phyloP scores from a whole-genome alignment of 2,329 filamentous ascomycete species.

The Hypoxylon sp. region DNA sequence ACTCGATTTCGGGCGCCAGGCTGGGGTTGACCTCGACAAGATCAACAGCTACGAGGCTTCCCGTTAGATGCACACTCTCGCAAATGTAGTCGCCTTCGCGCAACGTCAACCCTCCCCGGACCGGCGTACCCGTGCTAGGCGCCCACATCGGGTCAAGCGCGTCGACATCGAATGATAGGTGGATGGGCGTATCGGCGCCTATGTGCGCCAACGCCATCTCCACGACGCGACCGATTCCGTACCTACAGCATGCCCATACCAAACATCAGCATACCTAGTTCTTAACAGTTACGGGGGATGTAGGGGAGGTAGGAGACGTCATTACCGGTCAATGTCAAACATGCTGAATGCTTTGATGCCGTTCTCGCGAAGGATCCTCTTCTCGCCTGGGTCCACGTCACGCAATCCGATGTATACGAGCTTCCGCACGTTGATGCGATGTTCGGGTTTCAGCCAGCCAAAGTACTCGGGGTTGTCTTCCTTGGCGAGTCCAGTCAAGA shows the following conservation, averaged over 20 bases:
- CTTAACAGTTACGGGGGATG: background rate
- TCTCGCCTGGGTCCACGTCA: slow-evolving; percentile 94
- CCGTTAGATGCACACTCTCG: slow-evolving; percentile 85
- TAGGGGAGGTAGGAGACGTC: slow-evolving; percentile 23
- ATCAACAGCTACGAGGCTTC: slow-evolving; percentile 83
- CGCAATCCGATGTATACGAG: slow-evolving; percentile 96
- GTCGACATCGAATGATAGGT: slow-evolving; percentile 97
- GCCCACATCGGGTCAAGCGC: slow-evolving; percentile 97
- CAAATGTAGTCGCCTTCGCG: slow-evolving; percentile 98
- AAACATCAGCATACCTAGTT: slow-evolving; percentile 8
- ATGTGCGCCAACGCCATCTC: slow-evolving; percentile 99
- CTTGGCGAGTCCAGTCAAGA: slow-evolving; percentile 86
- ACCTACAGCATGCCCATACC: slow-evolving; percentile 62
- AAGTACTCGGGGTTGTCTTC: slow-evolving; percentile 85
- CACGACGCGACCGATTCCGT: slow-evolving; percentile 95
- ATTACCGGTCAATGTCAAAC: slow-evolving; percentile 94
- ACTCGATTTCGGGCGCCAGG: slow-evolving; percentile 71
- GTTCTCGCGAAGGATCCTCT: slow-evolving; percentile 88
- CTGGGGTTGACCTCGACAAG: slow-evolving; percentile 86
- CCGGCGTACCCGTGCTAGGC: slow-evolving; percentile 94
- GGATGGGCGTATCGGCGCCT: slow-evolving; percentile 93
- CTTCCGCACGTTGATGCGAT: slow-evolving; percentile 80
- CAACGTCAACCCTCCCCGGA: slow-evolving; percentile 91
- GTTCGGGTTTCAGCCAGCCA: slow-evolving; percentile 86
- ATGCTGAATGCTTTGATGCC: slow-evolving; percentile 97